These are phyloP conservation scores for Hymenochaete sp. DNA, from an alignment of 1,284 basidiomycete genomes.

Conservation along the genomic window DNA sequence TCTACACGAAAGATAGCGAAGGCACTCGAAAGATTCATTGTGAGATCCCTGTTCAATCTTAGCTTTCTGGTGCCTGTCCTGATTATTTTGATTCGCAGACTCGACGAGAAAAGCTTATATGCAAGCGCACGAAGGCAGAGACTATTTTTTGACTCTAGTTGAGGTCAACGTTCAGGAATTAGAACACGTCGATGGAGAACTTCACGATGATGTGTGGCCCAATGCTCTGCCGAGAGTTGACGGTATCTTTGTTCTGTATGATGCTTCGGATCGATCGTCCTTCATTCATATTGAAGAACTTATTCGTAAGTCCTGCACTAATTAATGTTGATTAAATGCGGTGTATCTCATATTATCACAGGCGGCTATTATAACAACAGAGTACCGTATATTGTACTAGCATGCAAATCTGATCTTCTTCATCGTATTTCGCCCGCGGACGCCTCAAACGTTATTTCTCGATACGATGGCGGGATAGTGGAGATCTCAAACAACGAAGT, in stretches of 20 bases:
- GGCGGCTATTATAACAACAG: conserved; percentile 47
- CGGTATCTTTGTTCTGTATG: conserved; percentile 71
- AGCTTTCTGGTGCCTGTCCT: neutral
- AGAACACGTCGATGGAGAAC: conserved; percentile 8
- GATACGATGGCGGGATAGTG: conserved; percentile 35
- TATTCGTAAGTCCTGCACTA: conserved; percentile 40
- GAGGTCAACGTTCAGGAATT: conserved; percentile 13
- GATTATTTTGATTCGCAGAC: neutral
- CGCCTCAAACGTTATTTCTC: conserved; percentile 38
- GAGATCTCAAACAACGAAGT: conserved; percentile 14
- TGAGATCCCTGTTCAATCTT: neutral
- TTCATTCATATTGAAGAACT: conserved; percentile 55
- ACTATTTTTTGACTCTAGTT: conserved; percentile 15
- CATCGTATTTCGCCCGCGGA: conserved; percentile 44
- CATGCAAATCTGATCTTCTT: conserved; percentile 65
- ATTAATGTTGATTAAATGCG: conserved; percentile 16
- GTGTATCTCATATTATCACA: conserved; percentile 24
- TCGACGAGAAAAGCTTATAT: conserved; percentile 11
- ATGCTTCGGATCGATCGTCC: conserved; percentile 51
- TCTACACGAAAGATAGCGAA: conserved; percentile 3
- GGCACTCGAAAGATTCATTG: conserved; percentile 13
- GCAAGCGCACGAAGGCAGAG: conserved; percentile 12
- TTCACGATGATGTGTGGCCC: conserved; percentile 26
- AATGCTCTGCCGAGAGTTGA: conserved; percentile 51
- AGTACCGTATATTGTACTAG: conserved; percentile 55